Percentiles rank a stretch among this genome's conserved stretches.
phyloP scores from a whole-genome alignment of 1,284 basidiomycete genomes.

The Veloporphyrellus conicus region DNA sequence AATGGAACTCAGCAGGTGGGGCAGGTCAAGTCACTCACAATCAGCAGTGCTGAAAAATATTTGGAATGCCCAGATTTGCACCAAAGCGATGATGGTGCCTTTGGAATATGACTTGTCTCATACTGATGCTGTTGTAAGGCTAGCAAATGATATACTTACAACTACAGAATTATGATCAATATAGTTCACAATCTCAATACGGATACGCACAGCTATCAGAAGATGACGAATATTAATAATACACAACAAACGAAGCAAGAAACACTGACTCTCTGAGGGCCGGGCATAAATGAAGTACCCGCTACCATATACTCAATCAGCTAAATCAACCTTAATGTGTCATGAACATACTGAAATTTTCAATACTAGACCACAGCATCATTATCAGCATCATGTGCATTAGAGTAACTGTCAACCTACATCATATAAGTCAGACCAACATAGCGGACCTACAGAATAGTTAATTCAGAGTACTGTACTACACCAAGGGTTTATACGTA shows the following conservation, averaged over 20 bases:
- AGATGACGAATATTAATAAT: background rate
- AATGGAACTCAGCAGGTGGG: no score
- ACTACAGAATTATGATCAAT: background rate
- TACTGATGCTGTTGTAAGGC: no score
- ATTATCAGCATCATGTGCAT: no score
- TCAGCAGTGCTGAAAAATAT: background rate
- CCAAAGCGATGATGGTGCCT: background rate
- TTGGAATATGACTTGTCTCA: background rate
- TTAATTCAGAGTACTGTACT: background rate
- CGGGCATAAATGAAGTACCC: background rate
- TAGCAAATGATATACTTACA: background rate
- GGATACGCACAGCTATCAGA: background rate
- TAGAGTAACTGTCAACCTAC: background rate
- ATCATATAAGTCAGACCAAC: background rate
- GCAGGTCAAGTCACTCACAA: background rate
- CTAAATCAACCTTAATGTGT: background rate
- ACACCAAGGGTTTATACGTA: background rate
- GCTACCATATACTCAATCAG: background rate
- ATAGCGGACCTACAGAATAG: background rate
- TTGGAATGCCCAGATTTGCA: no score
- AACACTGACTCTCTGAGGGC: background rate
- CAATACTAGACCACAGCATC: background rate
- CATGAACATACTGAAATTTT: background rate
- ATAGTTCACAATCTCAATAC: background rate
- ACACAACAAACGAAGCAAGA: background rate